Percentiles rank a stretch among this genome's conserved stretches.
Conservation (phyloP, 1,139 yeast species). For the Zygosaccharomyces pseudobailii region DNA sequence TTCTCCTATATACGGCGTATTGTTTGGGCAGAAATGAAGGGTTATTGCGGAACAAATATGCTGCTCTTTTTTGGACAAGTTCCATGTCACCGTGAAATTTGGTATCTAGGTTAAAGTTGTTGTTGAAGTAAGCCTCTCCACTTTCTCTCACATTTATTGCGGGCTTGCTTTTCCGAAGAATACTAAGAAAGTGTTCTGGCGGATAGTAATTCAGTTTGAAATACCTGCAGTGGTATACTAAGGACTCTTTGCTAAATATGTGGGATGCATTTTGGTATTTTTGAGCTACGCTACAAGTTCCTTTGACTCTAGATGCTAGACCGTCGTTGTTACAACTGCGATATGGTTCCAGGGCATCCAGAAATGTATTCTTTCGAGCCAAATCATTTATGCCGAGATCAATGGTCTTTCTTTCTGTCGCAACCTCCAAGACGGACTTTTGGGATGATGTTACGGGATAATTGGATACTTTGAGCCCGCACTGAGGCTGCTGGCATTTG, state of each 20-base stretch:
- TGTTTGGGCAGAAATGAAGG: slow-evolving; percentile 37
- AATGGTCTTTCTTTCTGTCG: neutral
- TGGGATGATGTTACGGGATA: neutral
- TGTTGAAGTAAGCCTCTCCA: slow-evolving; percentile 29
- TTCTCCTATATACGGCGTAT: slow-evolving; percentile 39
- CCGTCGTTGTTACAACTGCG: neutral
- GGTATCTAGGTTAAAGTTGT: slow-evolving; percentile 14
- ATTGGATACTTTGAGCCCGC: neutral
- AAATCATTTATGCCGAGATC: neutral
- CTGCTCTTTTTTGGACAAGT: neutral
- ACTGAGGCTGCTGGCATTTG: neutral
- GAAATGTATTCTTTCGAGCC: neutral
- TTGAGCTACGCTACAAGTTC: slow-evolving; percentile 8
- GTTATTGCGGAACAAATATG: slow-evolving; percentile 9
- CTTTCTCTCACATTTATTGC: slow-evolving; percentile 35
- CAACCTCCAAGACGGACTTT: neutral
- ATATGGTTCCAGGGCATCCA: neutral
- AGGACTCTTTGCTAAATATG: slow-evolving; percentile 19
- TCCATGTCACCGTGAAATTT: neutral
- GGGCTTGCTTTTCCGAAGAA: slow-evolving; percentile 49
- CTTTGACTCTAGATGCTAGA: slow-evolving; percentile 7
- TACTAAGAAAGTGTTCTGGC: slow-evolving; percentile 41
- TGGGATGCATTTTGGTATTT: slow-evolving; percentile 14
- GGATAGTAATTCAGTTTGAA: slow-evolving; percentile 42
- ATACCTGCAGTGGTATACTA: slow-evolving; percentile 29